Percentiles rank a stretch among this genome's conserved stretches.
These are phyloP conservation scores for bread wheat (Triticum aestivum) DNA, from an alignment of 176 grass and related monocot genomes.

Conservation along the genomic window IWGSC_CS_RefSeq_v2.1 NC_057808.1:77132497-77132996, in stretches of 20 bases:
- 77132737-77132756: slow-evolving; percentile 54
- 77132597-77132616: slow-evolving; percentile 55
- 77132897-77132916: slow-evolving; percentile 67
- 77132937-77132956: slow-evolving; percentile 78
- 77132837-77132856: slow-evolving; percentile 75
- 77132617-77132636: slow-evolving; percentile 50
- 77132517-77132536: slow-evolving; percentile 29
- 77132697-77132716: slow-evolving; percentile 82
- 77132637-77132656: slow-evolving; percentile 71
- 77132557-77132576: slow-evolving; percentile 35
- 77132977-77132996: slow-evolving; percentile 86
- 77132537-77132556: slow-evolving; percentile 46
- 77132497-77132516: slow-evolving; percentile 29
- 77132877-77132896: slow-evolving; percentile 74
- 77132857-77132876: slow-evolving; percentile 73
- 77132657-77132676: slow-evolving; percentile 64
- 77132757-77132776: slow-evolving; percentile 74
- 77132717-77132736: slow-evolving; percentile 71
- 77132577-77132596: slow-evolving; percentile 55
- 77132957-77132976: slow-evolving; percentile 84
- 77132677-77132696: slow-evolving; percentile 79
- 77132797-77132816: slow-evolving; percentile 77
- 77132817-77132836: slow-evolving; percentile 91
- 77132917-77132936: slow-evolving; percentile 80
- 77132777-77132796: slow-evolving; percentile 79